These are phyloP conservation scores for Aspergillus sp. DNA, from an alignment of 2,329 filamentous ascomycete species.

Conservation along the genomic window DNA sequence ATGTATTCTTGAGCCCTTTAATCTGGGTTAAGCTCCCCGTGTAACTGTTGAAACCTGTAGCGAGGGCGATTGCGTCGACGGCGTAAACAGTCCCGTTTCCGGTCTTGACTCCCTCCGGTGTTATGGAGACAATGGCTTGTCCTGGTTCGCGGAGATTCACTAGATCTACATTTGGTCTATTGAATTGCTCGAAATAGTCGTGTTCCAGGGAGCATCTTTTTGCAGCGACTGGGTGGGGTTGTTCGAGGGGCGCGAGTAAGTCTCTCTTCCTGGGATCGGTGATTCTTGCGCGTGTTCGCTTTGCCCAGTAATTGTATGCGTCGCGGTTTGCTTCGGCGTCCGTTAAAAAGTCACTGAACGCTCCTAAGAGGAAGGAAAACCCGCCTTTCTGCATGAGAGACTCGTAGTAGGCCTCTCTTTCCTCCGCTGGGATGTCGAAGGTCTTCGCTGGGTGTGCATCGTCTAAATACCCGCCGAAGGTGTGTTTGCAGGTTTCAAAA, in stretches of 20 bases:
- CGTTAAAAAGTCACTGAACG: conserved; percentile 54
- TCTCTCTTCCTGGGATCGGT: conserved; percentile 52
- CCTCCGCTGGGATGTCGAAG: conserved; percentile 49
- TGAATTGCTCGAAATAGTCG: conserved; percentile 53
- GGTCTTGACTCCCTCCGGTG: conserved; percentile 40
- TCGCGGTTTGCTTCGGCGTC: conserved; percentile 51
- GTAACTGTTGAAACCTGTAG: conserved; percentile 43
- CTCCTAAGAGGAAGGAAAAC: conserved; percentile 53
- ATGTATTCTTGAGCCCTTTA: conserved; percentile 29
- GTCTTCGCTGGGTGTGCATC: conserved; percentile 54
- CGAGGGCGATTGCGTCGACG: conserved; percentile 41
- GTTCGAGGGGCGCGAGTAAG: conserved; percentile 54
- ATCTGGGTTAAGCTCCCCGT: conserved; percentile 40
- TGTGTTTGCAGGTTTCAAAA: conserved; percentile 54
- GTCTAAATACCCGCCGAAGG: conserved; percentile 56
- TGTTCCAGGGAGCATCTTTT: conserved; percentile 54
- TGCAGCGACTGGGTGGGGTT: conserved; percentile 55
- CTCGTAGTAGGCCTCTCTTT: conserved; percentile 52
- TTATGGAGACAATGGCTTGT: conserved; percentile 43
- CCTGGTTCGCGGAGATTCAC: conserved; percentile 47
- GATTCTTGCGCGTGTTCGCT: conserved; percentile 53
- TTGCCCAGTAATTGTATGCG: conserved; percentile 57
- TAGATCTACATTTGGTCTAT: conserved; percentile 49
- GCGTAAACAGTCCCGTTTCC: conserved; percentile 37
- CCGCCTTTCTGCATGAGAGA: conserved; percentile 53